Percentiles rank a stretch among this genome's conserved stretches.
phyloP scores from a whole-genome alignment of 2,329 filamentous ascomycete species.

The Venturiaceae sp. region DNA sequence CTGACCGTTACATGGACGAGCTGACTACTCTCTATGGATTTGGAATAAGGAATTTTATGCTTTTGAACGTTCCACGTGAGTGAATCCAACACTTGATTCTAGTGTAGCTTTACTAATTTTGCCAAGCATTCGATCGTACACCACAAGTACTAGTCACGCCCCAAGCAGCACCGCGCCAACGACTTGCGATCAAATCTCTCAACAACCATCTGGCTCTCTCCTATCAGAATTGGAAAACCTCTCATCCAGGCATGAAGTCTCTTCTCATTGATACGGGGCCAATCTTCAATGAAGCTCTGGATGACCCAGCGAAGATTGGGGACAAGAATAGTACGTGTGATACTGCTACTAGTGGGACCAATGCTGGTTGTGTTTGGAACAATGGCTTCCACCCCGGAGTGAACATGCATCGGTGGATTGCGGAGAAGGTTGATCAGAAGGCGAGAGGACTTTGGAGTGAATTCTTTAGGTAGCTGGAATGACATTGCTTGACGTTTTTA shows the following conservation, averaged over 20 bases:
- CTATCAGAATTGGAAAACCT: neutral
- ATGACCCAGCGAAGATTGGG: neutral
- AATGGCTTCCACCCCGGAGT: neutral
- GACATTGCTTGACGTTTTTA: no score
- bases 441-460: neutral
- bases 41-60: neutral
- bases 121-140: neutral
- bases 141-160: neutral
- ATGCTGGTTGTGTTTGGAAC: neutral
- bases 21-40: neutral
- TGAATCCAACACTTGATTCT: neutral
- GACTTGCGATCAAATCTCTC: neutral
- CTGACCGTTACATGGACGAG: neutral
- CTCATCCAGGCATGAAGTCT: neutral
- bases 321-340: constrained; percentile 1
- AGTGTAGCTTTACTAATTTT: neutral
- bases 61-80: neutral
- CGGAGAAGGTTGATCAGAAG: neutral
- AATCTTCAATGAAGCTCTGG: neutral
- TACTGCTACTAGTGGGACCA: neutral
- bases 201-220: neutral
- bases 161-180: neutral
- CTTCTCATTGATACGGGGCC: neutral
- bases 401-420: neutral
- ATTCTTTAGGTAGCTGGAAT: neutral